Percentiles rank a stretch among this genome's conserved stretches.
Conservation (phyloP, 352 stramenopile genomes). For the Phytophthora palmivora region DNA sequence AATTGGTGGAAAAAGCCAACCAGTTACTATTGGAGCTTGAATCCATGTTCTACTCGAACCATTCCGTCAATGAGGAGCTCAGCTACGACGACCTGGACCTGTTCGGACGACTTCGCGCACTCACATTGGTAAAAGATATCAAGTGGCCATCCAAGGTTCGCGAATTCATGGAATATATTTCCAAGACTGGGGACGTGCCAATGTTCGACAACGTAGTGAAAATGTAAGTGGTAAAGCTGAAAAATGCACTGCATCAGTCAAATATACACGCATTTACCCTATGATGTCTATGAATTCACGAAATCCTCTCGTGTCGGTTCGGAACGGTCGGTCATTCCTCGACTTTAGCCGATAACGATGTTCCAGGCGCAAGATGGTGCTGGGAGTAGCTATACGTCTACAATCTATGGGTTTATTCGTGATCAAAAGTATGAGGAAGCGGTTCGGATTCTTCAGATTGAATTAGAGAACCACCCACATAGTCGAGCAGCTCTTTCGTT, state of each 20-base stretch:
- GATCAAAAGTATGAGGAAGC: conserved; percentile 95
- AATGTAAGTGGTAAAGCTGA: conserved; percentile 25
- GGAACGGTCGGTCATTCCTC: conserved; percentile 34
- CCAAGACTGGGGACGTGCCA: conserved; percentile 42
- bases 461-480: conserved; percentile 94
- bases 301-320: conserved; percentile 38
- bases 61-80: conserved; percentile 46
- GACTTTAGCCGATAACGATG: conserved; percentile 34
- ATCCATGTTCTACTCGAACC: conserved; percentile 44
- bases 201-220: conserved; percentile 51
- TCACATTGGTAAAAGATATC: conserved; percentile 60
- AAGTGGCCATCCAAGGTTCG: conserved; percentile 56
- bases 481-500: conserved; percentile 93
- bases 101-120: conserved; percentile 46
- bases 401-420: conserved; percentile 95
- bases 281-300: background rate
- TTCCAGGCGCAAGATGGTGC: conserved; percentile 70
- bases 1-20: conserved; percentile 49
- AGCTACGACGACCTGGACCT: conserved; percentile 67
- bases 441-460: conserved; percentile 92
- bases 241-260: background rate
- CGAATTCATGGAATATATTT: conserved; percentile 52
- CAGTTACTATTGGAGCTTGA: conserved; percentile 40
- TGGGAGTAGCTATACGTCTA: conserved; percentile 91
- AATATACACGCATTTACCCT: background rate